A percentile compares a stretch with the other conserved stretches of the same genome.
Evolutionary conservation across 192 early-diverging fungal species (phyloP).

Genomic region (Spizellomyces sp.): DNA sequence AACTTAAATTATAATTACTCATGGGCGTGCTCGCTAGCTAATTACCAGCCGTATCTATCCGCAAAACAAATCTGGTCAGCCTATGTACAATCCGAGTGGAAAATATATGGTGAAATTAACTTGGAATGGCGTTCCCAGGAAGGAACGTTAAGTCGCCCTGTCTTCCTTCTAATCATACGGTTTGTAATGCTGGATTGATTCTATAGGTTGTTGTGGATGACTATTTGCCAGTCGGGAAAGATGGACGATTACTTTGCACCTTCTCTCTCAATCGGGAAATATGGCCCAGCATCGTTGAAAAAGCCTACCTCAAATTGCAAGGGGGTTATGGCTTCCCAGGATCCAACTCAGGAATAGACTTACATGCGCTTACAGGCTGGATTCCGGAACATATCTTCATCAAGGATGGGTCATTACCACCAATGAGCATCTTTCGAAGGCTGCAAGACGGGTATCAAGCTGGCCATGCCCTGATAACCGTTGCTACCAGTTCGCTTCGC

Average conservation of each 20-base stretch:
- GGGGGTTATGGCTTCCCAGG: slow-evolving; percentile 95
- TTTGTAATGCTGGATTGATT: background rate
- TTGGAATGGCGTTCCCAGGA: slow-evolving; percentile 83
- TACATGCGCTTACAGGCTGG: slow-evolving; percentile 90
- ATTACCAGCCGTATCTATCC: slow-evolving; percentile 88
- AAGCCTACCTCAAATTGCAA: slow-evolving; percentile 95
- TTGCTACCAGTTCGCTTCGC: slow-evolving; percentile 77
- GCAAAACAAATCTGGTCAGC: slow-evolving; percentile 68
- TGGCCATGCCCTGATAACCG: slow-evolving; percentile 78
- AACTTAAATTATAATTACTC: background rate
- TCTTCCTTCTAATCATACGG: slow-evolving; percentile 10
- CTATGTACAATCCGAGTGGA: slow-evolving; percentile 82
- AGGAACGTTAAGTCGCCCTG: slow-evolving; percentile 50
- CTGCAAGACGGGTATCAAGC: slow-evolving; percentile 66
- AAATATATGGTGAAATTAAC: slow-evolving; percentile 87
- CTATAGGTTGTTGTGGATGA: slow-evolving; percentile 77
- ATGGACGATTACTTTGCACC: slow-evolving; percentile 79
- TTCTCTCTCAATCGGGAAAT: slow-evolving; percentile 77
- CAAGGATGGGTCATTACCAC: slow-evolving; percentile 52
- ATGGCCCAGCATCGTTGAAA: slow-evolving; percentile 88
- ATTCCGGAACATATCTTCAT: slow-evolving; percentile 91
- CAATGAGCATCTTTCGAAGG: slow-evolving; percentile 31
- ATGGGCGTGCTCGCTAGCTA: slow-evolving; percentile 42
- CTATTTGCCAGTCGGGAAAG: slow-evolving; percentile 72
- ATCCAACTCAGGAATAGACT: slow-evolving; percentile 91